phyloP scores from a whole-genome alignment of 2,329 filamentous ascomycete genomes.

The Coniochaeta sp. region DNA sequence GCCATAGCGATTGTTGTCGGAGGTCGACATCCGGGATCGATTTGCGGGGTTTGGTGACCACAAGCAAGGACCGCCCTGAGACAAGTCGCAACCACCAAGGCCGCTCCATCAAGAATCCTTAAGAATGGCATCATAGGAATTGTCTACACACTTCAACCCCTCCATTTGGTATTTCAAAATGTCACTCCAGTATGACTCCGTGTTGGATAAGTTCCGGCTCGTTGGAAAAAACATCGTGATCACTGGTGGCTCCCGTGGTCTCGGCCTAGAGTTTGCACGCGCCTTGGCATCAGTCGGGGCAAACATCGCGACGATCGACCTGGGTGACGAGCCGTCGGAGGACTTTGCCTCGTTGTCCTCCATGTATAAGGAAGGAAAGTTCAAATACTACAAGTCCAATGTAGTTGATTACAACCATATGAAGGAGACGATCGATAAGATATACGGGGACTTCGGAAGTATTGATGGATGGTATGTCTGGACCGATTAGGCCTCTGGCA shows the following conservation, averaged over 20 bases:
- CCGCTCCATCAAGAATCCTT: neutral
- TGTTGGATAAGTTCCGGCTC: neutral
- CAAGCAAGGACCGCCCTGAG: neutral
- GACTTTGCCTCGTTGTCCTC: slow-evolving; percentile 5
- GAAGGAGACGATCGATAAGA: neutral
- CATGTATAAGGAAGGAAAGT: neutral
- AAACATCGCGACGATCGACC: neutral
- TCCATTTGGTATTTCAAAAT: neutral
- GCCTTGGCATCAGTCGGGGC: neutral
- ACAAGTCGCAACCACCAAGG: neutral
- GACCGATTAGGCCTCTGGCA: neutral
- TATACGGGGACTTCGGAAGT: neutral
- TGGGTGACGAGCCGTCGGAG: neutral
- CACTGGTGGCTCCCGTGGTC: neutral
- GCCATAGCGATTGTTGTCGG: neutral
- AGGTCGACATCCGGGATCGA: neutral
- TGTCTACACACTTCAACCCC: neutral
- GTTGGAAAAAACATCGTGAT: neutral
- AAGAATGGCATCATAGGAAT: neutral
- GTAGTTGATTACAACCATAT: slow-evolving; percentile 5
- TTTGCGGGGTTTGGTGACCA: neutral
- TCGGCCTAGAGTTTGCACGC: neutral
- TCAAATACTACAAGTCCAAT: slow-evolving; percentile 13
- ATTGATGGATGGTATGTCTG: neutral
- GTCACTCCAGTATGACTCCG: neutral